These are phyloP conservation scores for Candida ovalis DNA, from an alignment of 805 yeast genomes.

Conservation along the genomic window DNA sequence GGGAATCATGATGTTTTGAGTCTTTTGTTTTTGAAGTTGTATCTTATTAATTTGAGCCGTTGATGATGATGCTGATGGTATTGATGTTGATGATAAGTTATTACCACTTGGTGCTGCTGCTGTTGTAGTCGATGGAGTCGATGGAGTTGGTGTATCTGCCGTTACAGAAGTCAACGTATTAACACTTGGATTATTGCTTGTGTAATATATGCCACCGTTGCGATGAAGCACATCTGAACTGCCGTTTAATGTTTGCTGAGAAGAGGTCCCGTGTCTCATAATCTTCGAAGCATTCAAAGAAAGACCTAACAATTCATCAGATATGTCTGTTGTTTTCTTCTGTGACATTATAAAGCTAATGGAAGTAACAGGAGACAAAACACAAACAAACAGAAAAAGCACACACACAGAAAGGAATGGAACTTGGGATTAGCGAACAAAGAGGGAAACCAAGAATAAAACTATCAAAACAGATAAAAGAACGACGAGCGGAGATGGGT, in stretches of 20 bases:
- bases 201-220: not conserved
- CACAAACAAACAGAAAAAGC: not conserved
- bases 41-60: not conserved
- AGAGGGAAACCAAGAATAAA: too few species aligned
- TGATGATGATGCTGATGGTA: not conserved
- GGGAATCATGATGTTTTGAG: conserved; percentile 11
- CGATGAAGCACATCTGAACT: not conserved
- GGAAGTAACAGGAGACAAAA: not conserved
- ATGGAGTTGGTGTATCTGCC: not conserved
- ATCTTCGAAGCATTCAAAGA: not conserved
- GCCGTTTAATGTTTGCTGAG: not conserved
- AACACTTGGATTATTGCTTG: conserved; percentile 8
- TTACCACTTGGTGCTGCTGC: not conserved
- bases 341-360: not conserved
- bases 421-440: not conserved
- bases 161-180: conserved; percentile 11
- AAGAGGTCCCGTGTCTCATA: not conserved
- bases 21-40: conserved; percentile 4
- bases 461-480: too few species aligned
- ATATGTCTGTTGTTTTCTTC: not conserved
- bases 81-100: not conserved
- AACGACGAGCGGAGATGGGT: too few species aligned
- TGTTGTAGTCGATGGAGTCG: not conserved
- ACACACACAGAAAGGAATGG: not conserved
- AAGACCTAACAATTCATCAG: not conserved